Percentiles rank a stretch among this genome's conserved stretches.
These are phyloP conservation scores for Amoebophrya sp. DNA, from an alignment of 169 alveolate species.

Conservation along the genomic window DNA sequence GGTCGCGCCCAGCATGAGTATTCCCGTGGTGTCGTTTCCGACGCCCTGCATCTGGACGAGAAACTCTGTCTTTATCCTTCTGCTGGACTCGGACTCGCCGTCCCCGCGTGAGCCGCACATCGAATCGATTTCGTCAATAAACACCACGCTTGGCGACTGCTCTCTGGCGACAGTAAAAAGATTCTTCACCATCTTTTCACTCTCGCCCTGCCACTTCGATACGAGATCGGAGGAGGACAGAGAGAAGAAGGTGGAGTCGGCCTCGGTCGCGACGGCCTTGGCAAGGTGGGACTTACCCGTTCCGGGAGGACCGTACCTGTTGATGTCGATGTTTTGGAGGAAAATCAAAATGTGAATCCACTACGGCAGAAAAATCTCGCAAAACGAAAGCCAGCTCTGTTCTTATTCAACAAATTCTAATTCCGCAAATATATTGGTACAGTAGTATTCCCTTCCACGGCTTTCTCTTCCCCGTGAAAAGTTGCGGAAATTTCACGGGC, in stretches of 20 bases:
- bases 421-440: background rate
- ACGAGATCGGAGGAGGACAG: conserved; percentile 90
- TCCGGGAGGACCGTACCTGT: conserved; percentile 85
- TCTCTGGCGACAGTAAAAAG: conserved; percentile 89
- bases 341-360: background rate
- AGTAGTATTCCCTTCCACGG: conserved; percentile 44
- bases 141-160: conserved; percentile 84
- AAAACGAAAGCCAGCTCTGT: background rate
- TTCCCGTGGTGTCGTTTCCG: conserved; percentile 62
- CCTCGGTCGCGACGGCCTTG: conserved; percentile 97
- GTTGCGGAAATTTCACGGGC: conserved; percentile 72
- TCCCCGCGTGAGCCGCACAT: conserved; percentile 77
- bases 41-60: conserved; percentile 95
- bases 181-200: conserved; percentile 79
- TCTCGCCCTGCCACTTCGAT: conserved; percentile 96
- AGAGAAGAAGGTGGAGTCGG: conserved; percentile 38
- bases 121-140: conserved; percentile 96
- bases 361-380: background rate
- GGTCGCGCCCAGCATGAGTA: conserved; percentile 82
- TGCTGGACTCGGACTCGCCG: conserved; percentile 89
- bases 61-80: conserved; percentile 95
- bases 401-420: background rate
- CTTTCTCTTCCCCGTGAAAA: conserved; percentile 54
- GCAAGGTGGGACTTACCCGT: conserved; percentile 98
- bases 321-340: background rate